Conservation (phyloP, 306 rosid genomes). For the Vigna angularis region DNA sequence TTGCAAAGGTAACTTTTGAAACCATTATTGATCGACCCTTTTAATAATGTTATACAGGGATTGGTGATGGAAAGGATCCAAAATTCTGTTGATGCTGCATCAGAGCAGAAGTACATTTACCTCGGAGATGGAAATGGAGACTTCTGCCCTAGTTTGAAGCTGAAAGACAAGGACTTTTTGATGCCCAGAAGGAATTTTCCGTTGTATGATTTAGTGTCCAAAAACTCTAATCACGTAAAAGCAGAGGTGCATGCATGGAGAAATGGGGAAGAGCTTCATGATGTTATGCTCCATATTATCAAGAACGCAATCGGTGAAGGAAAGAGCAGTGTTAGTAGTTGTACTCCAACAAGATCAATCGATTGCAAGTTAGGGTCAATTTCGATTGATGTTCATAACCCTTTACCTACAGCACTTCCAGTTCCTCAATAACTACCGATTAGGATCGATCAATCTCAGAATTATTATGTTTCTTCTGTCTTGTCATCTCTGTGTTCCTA, state of each 20-base stretch:
- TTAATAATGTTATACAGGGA: constrained; percentile 51
- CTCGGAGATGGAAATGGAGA: constrained; percentile 76
- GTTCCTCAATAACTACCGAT: constrained; percentile 34
- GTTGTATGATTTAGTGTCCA: constrained; percentile 54
- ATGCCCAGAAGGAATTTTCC: constrained; percentile 69
- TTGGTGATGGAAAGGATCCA: constrained; percentile 55
- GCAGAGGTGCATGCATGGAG: constrained; percentile 62
- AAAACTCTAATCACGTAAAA: constrained; percentile 49
- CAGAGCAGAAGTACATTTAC: constrained; percentile 54
- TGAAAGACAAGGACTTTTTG: constrained; percentile 56
- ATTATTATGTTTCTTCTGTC: not conserved
- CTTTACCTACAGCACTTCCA: constrained; percentile 37
- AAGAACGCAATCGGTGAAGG: constrained; percentile 43
- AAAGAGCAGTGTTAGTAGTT: not conserved
- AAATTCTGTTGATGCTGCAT: constrained; percentile 41
- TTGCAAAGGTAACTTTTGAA: not conserved
- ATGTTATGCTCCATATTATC: constrained; percentile 40
- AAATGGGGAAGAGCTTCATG: constrained; percentile 56
- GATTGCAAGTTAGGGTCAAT: constrained; percentile 52
- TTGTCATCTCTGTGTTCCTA: not conserved
- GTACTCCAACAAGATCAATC: constrained; percentile 34
- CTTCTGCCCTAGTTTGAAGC: constrained; percentile 74
- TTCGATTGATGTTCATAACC: constrained; percentile 38
- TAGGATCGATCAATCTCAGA: not conserved
- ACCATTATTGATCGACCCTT: not conserved